Conservation (phyloP, 148 eudicot species). For the Pharnaceum exiguum region DNA sequence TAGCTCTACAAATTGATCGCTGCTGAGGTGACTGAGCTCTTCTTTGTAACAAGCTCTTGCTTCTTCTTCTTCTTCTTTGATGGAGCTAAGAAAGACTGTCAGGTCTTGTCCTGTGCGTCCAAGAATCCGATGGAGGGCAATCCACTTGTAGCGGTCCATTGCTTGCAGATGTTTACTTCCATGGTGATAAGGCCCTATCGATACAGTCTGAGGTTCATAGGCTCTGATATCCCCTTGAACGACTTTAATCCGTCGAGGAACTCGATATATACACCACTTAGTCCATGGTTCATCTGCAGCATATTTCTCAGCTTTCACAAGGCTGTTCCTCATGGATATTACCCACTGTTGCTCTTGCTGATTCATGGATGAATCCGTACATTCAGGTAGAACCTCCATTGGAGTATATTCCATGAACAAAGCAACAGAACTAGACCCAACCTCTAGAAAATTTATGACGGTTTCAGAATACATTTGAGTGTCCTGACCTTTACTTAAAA, state of each 20-base stretch:
- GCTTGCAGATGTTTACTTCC: not conserved
- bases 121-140: not conserved
- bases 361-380: too few relatives aligned
- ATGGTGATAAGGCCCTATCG: conserved; percentile 14
- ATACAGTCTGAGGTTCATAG: conserved; percentile 13
- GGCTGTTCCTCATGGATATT: conserved; percentile 5
- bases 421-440: too few relatives aligned
- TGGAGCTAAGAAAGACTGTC: not conserved
- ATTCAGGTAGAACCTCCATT: too few relatives aligned
- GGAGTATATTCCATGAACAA: too few relatives aligned
- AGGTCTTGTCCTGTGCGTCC: not conserved
- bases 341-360: too few relatives aligned
- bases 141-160: conserved; percentile 6
- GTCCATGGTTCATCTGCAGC: conserved; percentile 8
- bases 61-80: conserved; percentile 12
- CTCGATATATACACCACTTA: conserved; percentile 15
- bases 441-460: too few relatives aligned
- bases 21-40: conserved; percentile 2
- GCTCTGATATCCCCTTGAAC: conserved; percentile 2
- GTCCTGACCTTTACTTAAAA: too few relatives aligned
- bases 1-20: conserved; percentile 19
- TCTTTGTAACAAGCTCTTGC: conserved; percentile 17
- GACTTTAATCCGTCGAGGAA: conserved; percentile 9
- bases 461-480: too few relatives aligned
- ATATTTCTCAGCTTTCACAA: not conserved